Evolutionary conservation across 495 filamentous ascomycete genomes (phyloP), one percentile per base, ranked within the genome.

Genomic region (Penicillium pulvis): DNA sequence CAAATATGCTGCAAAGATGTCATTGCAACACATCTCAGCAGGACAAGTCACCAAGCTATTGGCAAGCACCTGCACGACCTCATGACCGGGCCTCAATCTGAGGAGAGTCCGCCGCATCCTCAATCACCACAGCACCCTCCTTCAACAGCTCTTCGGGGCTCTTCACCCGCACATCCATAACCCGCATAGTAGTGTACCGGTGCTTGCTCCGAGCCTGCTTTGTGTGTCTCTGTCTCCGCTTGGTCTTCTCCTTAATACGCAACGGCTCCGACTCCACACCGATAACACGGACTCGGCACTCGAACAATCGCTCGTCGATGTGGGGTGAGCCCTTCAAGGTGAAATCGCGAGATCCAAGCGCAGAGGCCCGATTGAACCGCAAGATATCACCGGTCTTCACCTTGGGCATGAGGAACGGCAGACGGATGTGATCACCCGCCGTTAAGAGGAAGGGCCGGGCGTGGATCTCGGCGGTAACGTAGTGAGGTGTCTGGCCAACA

Each of bases 331-430:
- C 93, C 67, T 91, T 87, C 45, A 97, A 77, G 31, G 94, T 97
- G 75, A 89, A 96, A 64, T 98, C 94, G 55, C 94, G 83, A 47
- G 88, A 92, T 6, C 94, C 94, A 11, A 98, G 67, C 24, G 83
- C 77, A 7, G 81, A 83, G 19, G 91, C 94, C 23, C 90, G 85
- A 74, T 96, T 92, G 48, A 98, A 83, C 16, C 93, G 90, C 46
- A 98, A 76, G 36, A 91, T 73, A 66, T 97, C 92, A 1, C 94
- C 94, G 0, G 91, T 85, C 52, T 81, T 75, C 2, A 95, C 93
- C 28, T 84, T 85, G 26, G 88, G 87, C 89, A 98, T 92, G 61
- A 84, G 84, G 82, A 98, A 98, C n/a, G 94, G 95, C 43, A 98
- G 85, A n/a, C 91, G 90, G 2, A 98, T 63, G 41, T 81, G 82